These are phyloP conservation scores for Davidsoniella australis DNA, from an alignment of 2,329 filamentous ascomycete species.

Conservation along the genomic window DNA sequence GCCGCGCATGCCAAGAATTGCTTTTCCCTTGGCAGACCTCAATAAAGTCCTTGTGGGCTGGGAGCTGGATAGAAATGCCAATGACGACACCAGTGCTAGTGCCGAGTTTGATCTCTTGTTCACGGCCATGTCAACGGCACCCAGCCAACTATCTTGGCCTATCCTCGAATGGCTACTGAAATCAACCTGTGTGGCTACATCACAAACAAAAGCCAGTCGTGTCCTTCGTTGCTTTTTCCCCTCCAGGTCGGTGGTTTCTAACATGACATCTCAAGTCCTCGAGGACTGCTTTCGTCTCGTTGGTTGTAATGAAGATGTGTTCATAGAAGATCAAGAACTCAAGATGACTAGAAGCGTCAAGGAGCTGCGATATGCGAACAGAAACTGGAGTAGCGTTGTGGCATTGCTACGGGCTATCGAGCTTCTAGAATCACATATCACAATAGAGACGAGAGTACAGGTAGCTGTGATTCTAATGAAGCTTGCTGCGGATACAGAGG, in stretches of 20 bases:
- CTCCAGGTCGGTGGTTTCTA: not conserved
- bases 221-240: conserved; percentile 4
- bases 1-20: not conserved
- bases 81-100: not conserved
- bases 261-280: conserved; percentile 1
- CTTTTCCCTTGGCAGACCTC: not conserved
- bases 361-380: not conserved
- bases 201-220: not conserved
- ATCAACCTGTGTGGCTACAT: conserved; percentile 28
- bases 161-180: conserved; percentile 49
- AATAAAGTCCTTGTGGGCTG: conserved; percentile 27
- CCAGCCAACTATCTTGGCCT: conserved; percentile 36
- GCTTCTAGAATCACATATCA: not conserved
- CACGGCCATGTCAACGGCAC: conserved; percentile 2
- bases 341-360: not conserved
- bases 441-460: not conserved
- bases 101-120: not conserved
- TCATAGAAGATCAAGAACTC: not conserved
- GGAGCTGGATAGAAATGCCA: not conserved
- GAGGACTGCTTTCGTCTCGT: conserved; percentile 7
- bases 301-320: conserved; percentile 7
- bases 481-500: conserved; percentile 4
- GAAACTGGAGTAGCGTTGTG: conserved; percentile 1
- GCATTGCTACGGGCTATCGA: conserved; percentile 3
- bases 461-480: conserved; percentile 5